These are phyloP conservation scores for Striga asiatica DNA, from an alignment of 257 asterid genomes.

Conservation along the genomic window DNA sequence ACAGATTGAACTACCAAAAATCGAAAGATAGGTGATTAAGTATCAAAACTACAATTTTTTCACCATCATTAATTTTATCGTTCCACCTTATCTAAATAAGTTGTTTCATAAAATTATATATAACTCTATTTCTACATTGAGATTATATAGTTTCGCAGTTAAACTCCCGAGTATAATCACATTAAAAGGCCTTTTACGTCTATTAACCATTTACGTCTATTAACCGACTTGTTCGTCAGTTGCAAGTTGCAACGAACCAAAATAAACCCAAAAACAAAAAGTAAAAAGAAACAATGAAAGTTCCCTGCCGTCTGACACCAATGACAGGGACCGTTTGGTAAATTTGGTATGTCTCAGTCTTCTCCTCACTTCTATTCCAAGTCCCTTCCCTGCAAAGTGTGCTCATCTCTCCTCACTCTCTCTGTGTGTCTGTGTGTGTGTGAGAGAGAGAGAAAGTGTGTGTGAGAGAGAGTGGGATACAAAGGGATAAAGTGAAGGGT, in stretches of 20 bases:
- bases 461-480: conserved; percentile 4
- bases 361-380: conserved; percentile 60
- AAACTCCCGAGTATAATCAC: not conserved
- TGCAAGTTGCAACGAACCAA: not conserved
- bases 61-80: too few relatives aligned
- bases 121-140: too few relatives aligned
- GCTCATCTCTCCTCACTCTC: conserved; percentile 13
- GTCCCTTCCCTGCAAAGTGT: conserved; percentile 95
- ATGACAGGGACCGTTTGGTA: conserved; percentile 59
- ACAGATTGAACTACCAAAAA: too few relatives aligned
- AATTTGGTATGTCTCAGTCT: conserved; percentile 41
- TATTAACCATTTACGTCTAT: not conserved
- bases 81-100: too few relatives aligned
- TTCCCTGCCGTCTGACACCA: not conserved
- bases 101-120: too few relatives aligned
- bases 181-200: not conserved
- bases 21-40: too few relatives aligned
- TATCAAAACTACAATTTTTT: too few relatives aligned
- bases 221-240: not conserved
- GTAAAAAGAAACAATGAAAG: not conserved
- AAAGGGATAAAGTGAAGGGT: conserved; percentile 34
- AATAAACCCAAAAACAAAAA: not conserved
- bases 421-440: not conserved
- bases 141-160: not conserved
- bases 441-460: conserved; percentile 15